phyloP scores from a whole-genome alignment of 768 basidiomycete species.

The Rhodotorula graminis region DNA sequence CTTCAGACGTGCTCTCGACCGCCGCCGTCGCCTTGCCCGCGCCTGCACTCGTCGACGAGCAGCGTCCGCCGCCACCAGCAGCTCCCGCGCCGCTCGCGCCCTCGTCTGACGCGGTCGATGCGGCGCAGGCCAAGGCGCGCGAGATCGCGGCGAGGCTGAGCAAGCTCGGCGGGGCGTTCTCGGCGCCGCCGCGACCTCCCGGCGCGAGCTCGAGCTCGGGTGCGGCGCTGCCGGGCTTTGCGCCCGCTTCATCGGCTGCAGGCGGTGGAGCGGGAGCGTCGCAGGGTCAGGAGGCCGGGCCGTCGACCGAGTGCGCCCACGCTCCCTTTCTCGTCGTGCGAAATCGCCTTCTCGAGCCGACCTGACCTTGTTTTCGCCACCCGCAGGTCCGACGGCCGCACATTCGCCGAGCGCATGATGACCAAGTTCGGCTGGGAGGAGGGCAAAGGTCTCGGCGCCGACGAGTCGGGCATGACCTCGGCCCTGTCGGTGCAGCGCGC shows the following conservation, averaged over 20 bases:
- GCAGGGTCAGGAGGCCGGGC: too few relatives aligned
- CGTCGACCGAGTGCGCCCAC: slow-evolving; percentile 6
- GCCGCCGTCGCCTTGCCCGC: neutral
- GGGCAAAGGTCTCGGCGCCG: slow-evolving; percentile 82
- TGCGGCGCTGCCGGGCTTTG: neutral
- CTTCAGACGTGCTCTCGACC: neutral
- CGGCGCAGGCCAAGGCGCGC: slow-evolving; percentile 32
- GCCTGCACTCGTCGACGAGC: neutral
- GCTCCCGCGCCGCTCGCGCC: neutral
- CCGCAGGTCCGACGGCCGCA: slow-evolving; percentile 44
- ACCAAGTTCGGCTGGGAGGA: slow-evolving; percentile 94
- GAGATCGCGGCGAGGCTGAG: slow-evolving; percentile 34
- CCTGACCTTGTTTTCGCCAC: too few relatives aligned
- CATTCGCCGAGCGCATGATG: slow-evolving; percentile 84
- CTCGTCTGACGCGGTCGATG: slow-evolving; percentile 14
- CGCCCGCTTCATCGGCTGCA: neutral
- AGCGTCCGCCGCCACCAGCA: neutral
- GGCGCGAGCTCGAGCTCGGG: neutral
- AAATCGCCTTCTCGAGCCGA: rapidly evolving
- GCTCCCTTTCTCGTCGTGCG: neutral
- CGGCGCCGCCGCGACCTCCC: neutral
- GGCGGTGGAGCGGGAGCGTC: neutral
- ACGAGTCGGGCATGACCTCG: slow-evolving; percentile 79
- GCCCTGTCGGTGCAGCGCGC: slow-evolving; percentile 71
- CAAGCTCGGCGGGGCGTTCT: slow-evolving; percentile 34